These are phyloP conservation scores for Pseudogymnoascus sp. DNA, from an alignment of 2,329 filamentous ascomycete genomes.

Conservation along the genomic window DNA sequence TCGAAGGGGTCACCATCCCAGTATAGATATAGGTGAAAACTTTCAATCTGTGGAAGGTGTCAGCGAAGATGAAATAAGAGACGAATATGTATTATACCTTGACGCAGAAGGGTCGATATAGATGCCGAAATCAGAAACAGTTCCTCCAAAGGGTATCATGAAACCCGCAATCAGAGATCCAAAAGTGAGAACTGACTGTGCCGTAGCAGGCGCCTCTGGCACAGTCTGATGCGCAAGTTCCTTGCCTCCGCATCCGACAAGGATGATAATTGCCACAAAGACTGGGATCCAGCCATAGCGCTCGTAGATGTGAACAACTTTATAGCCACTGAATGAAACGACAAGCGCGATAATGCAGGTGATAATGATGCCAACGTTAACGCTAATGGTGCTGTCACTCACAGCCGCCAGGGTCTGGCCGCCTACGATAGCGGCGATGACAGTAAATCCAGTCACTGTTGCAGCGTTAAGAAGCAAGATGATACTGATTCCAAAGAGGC, in stretches of 20 bases:
- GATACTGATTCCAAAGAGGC: slow-evolving; percentile 49
- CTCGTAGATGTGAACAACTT: slow-evolving; percentile 48
- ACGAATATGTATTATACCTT: slow-evolving; percentile 27
- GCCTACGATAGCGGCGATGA: slow-evolving; percentile 53
- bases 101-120: slow-evolving; percentile 51
- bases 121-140: slow-evolving; percentile 52
- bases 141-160: slow-evolving; percentile 52
- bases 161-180: slow-evolving; percentile 55
- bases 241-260: slow-evolving; percentile 45
- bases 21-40: slow-evolving; percentile 49
- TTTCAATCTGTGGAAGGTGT: slow-evolving; percentile 22
- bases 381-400: slow-evolving; percentile 39
- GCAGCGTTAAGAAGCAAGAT: slow-evolving; percentile 55
- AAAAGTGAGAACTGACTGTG: slow-evolving; percentile 44
- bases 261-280: slow-evolving; percentile 45
- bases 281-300: slow-evolving; percentile 49
- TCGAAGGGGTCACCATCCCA: slow-evolving; percentile 46
- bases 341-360: slow-evolving; percentile 48
- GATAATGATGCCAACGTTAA: slow-evolving; percentile 52
- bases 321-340: slow-evolving; percentile 55
- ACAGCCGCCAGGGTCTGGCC: slow-evolving; percentile 51
- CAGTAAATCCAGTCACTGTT: slow-evolving; percentile 54
- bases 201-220: slow-evolving; percentile 33
- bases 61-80: slow-evolving; percentile 14
- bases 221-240: slow-evolving; percentile 40